Evolutionary conservation across 768 basidiomycete species (phyloP), one percentile per base, ranked within the genome.

Genomic region (Leucocoprinus leucothites): DNA sequence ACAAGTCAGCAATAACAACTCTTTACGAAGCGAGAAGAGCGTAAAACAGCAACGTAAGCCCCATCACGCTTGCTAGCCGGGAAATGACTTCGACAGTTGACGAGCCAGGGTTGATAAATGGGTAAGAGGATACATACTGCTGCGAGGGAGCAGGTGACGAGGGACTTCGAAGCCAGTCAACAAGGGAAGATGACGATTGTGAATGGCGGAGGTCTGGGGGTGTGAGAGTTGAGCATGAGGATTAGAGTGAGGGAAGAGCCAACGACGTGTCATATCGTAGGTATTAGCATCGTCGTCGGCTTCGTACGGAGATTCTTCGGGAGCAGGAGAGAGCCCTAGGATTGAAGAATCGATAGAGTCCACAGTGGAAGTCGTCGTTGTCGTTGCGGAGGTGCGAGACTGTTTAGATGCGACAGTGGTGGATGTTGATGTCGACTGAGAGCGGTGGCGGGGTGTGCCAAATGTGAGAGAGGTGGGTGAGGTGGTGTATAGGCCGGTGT

Each of bases 11-110:
- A 5, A 5, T 31, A 31, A 31, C 6, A 5, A 5, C 31, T 5
- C 31, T 31, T 31, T 11, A 69, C 53, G 70, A 26, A 65, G 67
- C 16, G 58, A 70, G 51, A 48, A 56, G 45, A 46, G 59, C 51
- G 28, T 64, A 45, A 43, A 57, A 31, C 45, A 57, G 18, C 50
- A 57, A 28, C 43, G 53, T 26, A 41, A 56, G 53, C 11, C 51
- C 35, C 57, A 50, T 31, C 18, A 57, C 36, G 4, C 56, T 57
- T 3, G 41, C 21, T 14, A 51, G n/a, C 8, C 48, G 40, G 25
- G 40, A 28, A 3, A 57, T 25, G 3, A 46, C 50, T 22, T 57
- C 48, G 16, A 41, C 18, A 1, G 38, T 55, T 28, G 46, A 55
- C 3, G 53, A 48, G n/a, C 46, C 42, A 6, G 51, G 18, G 16